A percentile compares a stretch with the other conserved stretches of the same genome.
These are phyloP conservation scores for Tothia fuscella DNA, from an alignment of 2,329 filamentous ascomycete genomes.

Conservation along the genomic window DNA sequence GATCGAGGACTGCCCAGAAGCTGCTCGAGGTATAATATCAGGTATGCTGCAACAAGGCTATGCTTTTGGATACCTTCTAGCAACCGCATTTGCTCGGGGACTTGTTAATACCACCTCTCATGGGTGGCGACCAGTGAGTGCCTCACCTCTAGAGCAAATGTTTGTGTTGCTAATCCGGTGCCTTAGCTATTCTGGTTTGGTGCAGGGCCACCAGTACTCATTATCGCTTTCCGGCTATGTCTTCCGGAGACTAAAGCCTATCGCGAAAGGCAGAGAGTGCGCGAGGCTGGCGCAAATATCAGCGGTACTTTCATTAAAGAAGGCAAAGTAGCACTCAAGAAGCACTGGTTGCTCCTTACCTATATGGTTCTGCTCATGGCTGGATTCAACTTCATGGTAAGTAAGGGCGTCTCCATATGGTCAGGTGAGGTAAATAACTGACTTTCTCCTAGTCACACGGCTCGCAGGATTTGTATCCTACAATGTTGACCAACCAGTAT, in stretches of 20 bases:
- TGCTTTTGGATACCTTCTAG: slow-evolving; percentile 52
- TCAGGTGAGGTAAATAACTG: not conserved
- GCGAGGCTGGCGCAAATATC: slow-evolving; percentile 34
- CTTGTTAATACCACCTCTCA: slow-evolving; percentile 67
- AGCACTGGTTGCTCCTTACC: slow-evolving; percentile 67
- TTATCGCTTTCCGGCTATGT: slow-evolving; percentile 66
- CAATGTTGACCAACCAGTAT: slow-evolving; percentile 47
- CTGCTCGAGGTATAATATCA: slow-evolving; percentile 47
- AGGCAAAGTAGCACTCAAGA: slow-evolving; percentile 64
- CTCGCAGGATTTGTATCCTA: slow-evolving; percentile 53
- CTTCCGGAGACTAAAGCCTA: slow-evolving; percentile 71
- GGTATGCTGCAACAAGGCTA: slow-evolving; percentile 50
- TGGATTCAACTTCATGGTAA: slow-evolving; percentile 77
- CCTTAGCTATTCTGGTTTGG: slow-evolving; percentile 69
- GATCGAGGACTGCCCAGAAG: slow-evolving; percentile 48
- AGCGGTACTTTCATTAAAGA: slow-evolving; percentile 54
- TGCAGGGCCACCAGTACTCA: slow-evolving; percentile 64
- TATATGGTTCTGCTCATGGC: slow-evolving; percentile 83
- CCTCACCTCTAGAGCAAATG: not conserved
- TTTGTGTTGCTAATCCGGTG: not conserved
- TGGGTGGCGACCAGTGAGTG: slow-evolving; percentile 55
- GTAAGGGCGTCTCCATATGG: slow-evolving; percentile 3
- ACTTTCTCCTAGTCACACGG: slow-evolving; percentile 46
- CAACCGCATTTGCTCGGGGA: slow-evolving; percentile 43
- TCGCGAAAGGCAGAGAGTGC: slow-evolving; percentile 51